Base-by-base conservation (phyloP, 2,329 filamentous ascomycete genomes). In the Trichoderma brevicompactum region DNA sequence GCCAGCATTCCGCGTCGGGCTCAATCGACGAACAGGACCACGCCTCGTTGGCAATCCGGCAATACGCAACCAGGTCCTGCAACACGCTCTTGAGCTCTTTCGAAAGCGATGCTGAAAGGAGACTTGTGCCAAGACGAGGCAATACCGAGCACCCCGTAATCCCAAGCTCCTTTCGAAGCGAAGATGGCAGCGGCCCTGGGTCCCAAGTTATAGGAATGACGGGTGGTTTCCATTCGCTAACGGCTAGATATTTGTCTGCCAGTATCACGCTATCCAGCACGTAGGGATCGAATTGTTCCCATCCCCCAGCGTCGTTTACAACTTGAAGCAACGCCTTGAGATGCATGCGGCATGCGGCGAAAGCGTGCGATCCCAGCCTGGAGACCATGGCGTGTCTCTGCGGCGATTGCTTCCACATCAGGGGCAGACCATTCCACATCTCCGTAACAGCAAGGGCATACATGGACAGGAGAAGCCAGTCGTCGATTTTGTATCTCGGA, bases 381-480 rank as follows among this genome's bases (percentile, higher is more conserved):
- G 59, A 44, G 12, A 43, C 28, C 36, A 54, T 54, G 17, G 36
- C 52, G 17, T 44, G 48, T 7, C 59, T 44, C 12, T 53, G 23
- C 13, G 48, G 48, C 23, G 23, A 44, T 34, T 41, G 19, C 10
- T 13, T 41, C 52, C 52, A 54, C 52, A 54, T 54, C 4, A 1
- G 17, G 3, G 52, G 52, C 17, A 54, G 13, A 5, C 48, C 38
- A 12, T 62, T 62, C 59, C 28, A 44, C 59, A 44, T 52, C 13
- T 53, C 38, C 4, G 28, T 62, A 3, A 53, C 49, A 7, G 36
- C 59, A 13, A 62, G 49, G 1, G 23, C 48, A 36, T 43, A 36
- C 36, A 43, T 62, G 46, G 59, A 52, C 28, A 43, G 7, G 28
- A 43, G 36, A 28, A 62, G 48, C 59, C 38, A 53, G 28, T 62